These are phyloP conservation scores for Stemphylium lycopersici DNA, from an alignment of 2,329 filamentous ascomycete genomes.

Conservation along the genomic window DNA sequence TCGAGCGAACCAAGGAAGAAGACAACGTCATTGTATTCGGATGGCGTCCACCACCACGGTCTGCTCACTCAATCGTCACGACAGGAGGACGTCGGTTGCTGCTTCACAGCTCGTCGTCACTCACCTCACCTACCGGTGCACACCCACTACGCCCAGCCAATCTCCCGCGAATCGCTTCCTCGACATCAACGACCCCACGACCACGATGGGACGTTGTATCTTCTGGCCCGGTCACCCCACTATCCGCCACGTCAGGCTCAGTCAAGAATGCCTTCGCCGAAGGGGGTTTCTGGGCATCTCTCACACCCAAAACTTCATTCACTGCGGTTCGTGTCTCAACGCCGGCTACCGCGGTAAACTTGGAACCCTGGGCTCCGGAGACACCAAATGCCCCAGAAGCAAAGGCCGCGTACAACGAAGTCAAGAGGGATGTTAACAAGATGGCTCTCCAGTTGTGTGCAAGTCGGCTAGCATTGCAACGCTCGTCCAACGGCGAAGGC, in stretches of 20 bases:
- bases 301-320: constrained; percentile 9
- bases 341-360: constrained; percentile 1
- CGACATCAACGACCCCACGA: constrained; percentile 11
- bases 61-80: neutral
- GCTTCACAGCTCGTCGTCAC: constrained; percentile 3
- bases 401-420: constrained; percentile 6
- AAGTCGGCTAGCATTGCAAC: constrained; percentile 3
- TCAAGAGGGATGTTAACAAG: neutral
- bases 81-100: neutral
- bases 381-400: constrained; percentile 1
- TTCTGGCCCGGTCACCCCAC: constrained; percentile 18
- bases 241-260: constrained; percentile 13
- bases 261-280: constrained; percentile 25
- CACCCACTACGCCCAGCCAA: constrained; percentile 4
- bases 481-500: neutral
- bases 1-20: constrained; percentile 11
- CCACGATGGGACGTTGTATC: constrained; percentile 23
- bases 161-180: constrained; percentile 4
- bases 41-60: neutral
- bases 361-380: constrained; percentile 2
- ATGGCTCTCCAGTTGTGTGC: constrained; percentile 17
- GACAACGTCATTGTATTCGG: constrained; percentile 4
- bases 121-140: constrained; percentile 6
- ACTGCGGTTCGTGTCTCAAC: neutral
- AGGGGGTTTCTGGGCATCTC: constrained; percentile 24